Evolutionary conservation across 306 rosid species (phyloP).

Genomic region (Malus sieversii): DNA sequence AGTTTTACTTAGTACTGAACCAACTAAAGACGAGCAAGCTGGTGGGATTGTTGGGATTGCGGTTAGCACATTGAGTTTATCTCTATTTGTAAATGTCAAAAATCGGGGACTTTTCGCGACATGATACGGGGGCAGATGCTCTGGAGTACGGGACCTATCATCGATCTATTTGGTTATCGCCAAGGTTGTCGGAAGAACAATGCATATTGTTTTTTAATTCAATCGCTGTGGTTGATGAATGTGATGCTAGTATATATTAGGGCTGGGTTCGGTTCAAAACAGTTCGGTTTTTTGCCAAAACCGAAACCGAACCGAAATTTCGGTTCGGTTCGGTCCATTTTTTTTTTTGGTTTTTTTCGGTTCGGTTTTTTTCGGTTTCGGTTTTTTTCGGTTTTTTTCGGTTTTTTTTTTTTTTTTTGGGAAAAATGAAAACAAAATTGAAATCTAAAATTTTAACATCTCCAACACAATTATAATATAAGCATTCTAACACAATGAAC

Average conservation of each 20-base stretch:
- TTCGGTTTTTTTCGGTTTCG: no score
- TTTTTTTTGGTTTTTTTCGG: no score
- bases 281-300: no score
- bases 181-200: constrained; percentile 62
- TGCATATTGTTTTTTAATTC: constrained; percentile 55
- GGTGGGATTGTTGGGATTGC: constrained; percentile 54
- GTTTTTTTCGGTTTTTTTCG: no score
- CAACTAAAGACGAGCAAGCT: constrained; percentile 31
- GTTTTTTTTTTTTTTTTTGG: no score
- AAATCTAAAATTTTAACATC: no score
- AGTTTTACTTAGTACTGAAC: constrained; percentile 41
- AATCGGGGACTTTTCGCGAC: constrained; percentile 61
- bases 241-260: constrained; percentile 61
- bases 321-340: no score
- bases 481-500: no score
- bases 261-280: no score
- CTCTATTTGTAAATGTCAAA: constrained; percentile 40
- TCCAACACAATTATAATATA: no score
- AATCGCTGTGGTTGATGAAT: constrained; percentile 62
- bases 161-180: constrained; percentile 48
- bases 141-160: constrained; percentile 76
- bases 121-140: constrained; percentile 28
- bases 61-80: constrained; percentile 49
- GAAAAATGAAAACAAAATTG: no score
- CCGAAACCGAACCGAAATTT: no score